Evolutionary conservation across 345 rosid genomes (phyloP), one percentile per base, ranked within the genome.

Genomic region (Gossypium sturtianum): DNA sequence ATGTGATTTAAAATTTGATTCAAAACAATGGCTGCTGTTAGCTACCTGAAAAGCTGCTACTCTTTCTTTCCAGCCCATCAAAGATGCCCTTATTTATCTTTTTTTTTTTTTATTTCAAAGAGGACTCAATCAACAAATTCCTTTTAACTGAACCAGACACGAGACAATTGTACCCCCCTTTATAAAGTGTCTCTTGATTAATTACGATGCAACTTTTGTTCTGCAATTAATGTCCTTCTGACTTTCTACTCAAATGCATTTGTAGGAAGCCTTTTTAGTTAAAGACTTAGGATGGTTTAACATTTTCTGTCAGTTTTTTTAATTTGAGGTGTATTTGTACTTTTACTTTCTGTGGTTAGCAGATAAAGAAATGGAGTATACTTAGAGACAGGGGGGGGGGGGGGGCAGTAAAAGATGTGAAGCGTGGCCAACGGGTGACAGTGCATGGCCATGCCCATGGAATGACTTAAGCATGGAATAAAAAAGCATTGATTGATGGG

Each of bases 1-100:
- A 11, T 44, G 44, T 20, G 54, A 54, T 43, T 66, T 73, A 49
- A 22, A 57, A 67, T 23, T 51, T 23, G 67, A 29, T 17, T 65
- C 66, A 61, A 71, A 67, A 61, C 74, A 64, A 72, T 69, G 80
- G 84, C 75, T 73, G 78, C 78, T 79, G 70, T 66, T 66, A 45
- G 45, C 68, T 64, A 57, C 78, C 78, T 78, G 86, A 81, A 86
- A 84, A 83, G 91, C 89, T 86, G 87, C 83, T 49, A 67, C 38
- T 16, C 52, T 38, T 64, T 75, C 85, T 84, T 85, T 86, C 87
- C 88, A 84, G 86, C 83, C 91, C 88, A 84, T 83, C 82, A 81
- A 82, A 79, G 80, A 79, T 80, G 86, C 69, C 61, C 80, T 75
- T 22, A 27, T 3, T 3, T 17, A 19, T 20, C 1, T 1, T 2